Conservation (phyloP, 345 rosid species). For the Salix exigua region DNA sequence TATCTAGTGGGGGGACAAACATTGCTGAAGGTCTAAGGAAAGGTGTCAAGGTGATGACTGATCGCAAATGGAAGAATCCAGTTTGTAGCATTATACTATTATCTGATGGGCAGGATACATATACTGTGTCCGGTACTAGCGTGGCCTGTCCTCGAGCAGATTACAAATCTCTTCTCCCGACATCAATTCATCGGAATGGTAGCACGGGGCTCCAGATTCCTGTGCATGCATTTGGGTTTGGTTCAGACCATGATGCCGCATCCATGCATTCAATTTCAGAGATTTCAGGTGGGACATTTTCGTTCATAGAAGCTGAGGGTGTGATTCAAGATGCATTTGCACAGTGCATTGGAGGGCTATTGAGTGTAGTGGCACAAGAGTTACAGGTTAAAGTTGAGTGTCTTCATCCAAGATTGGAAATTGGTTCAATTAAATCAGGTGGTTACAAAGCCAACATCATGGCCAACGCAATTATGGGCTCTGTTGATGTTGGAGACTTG, state of each 20-base stretch:
- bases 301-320: conserved; percentile 81
- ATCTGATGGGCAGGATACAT: conserved; percentile 40
- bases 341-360: conserved; percentile 92
- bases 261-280: conserved; percentile 94
- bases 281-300: conserved; percentile 86
- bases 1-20: conserved; percentile 38
- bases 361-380: conserved; percentile 91
- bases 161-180: conserved; percentile 56
- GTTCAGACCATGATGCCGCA: conserved; percentile 84
- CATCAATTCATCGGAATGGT: conserved; percentile 15
- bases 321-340: conserved; percentile 96
- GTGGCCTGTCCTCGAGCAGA: conserved; percentile 29
- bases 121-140: conserved; percentile 14
- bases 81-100: conserved; percentile 34
- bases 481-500: conserved; percentile 69
- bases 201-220: conserved; percentile 62
- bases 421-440: conserved; percentile 68
- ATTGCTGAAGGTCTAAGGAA: conserved; percentile 40
- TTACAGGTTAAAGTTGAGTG: conserved; percentile 61
- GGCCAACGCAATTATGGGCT: conserved; percentile 43
- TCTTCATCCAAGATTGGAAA: conserved; percentile 40
- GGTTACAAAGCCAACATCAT: conserved; percentile 50
- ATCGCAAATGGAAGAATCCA: conserved; percentile 28
- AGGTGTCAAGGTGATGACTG: conserved; percentile 36
- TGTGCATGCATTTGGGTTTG: conserved; percentile 88